phyloP scores from a whole-genome alignment of 768 basidiomycete species.

The Xerocomellus intermedius region DNA sequence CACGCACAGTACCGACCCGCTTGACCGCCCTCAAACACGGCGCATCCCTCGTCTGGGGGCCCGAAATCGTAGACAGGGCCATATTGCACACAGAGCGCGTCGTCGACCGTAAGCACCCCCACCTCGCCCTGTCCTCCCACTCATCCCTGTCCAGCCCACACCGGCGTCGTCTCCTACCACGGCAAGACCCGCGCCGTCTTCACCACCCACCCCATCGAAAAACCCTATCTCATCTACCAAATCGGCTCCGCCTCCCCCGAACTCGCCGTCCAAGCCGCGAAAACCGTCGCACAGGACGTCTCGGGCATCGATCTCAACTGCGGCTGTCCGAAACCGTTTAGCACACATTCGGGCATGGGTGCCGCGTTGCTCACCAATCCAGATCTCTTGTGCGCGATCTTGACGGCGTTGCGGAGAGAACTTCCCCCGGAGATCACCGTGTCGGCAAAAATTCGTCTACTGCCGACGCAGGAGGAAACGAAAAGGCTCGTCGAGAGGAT shows the following conservation, averaged over 20 bases:
- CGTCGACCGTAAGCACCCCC: slow-evolving; percentile 72
- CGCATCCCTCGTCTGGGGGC: slow-evolving; percentile 93
- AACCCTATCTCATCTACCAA: slow-evolving; percentile 92
- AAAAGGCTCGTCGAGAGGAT: slow-evolving; percentile 87
- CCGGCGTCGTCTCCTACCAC: slow-evolving; percentile 85
- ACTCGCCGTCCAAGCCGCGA: slow-evolving; percentile 89
- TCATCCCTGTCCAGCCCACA: slow-evolving; percentile 52
- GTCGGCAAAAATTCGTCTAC: slow-evolving; percentile 90
- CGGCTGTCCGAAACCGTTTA: slow-evolving; percentile 96
- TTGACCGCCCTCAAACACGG: slow-evolving; percentile 89
- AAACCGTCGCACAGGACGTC: slow-evolving; percentile 81
- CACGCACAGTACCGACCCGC: slow-evolving; percentile 71
- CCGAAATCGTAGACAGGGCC: slow-evolving; percentile 95
- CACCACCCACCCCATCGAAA: slow-evolving; percentile 91
- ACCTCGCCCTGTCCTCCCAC: neutral
- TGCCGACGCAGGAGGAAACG: slow-evolving; percentile 86
- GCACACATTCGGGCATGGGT: slow-evolving; percentile 93
- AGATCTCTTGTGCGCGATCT: slow-evolving; percentile 85
- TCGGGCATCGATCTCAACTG: slow-evolving; percentile 97
- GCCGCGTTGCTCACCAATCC: slow-evolving; percentile 92
- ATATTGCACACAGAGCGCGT: slow-evolving; percentile 80
- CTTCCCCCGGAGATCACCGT: slow-evolving; percentile 80
- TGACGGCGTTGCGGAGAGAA: slow-evolving; percentile 69
- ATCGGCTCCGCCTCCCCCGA: slow-evolving; percentile 89
- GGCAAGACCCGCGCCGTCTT: slow-evolving; percentile 86